phyloP scores from a whole-genome alignment of 345 rosid species.

The Eucalyptus lansdowneana region DNA sequence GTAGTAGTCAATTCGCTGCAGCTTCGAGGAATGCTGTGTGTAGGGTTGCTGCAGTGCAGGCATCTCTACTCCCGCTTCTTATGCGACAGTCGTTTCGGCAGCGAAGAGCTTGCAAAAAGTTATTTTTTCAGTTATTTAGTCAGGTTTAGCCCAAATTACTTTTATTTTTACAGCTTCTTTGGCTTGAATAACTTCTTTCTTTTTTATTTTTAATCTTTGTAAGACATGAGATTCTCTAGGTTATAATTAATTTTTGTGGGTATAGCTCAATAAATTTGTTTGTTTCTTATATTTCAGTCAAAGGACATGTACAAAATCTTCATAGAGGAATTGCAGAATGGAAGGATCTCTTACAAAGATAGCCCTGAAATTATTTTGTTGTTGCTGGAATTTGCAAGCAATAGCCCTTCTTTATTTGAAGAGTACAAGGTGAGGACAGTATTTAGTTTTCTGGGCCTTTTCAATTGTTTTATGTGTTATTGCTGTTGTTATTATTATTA shows the following conservation, averaged over 20 bases:
- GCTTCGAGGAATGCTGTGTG: slow-evolving; percentile 65
- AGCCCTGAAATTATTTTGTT: slow-evolving; percentile 55
- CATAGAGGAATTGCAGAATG: slow-evolving; percentile 47
- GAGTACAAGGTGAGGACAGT: slow-evolving; percentile 45
- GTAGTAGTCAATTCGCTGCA: slow-evolving; percentile 58
- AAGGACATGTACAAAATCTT: slow-evolving; percentile 48
- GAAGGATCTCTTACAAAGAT: slow-evolving; percentile 63
- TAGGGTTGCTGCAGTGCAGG: slow-evolving; percentile 72
- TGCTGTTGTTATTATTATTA: neutral
- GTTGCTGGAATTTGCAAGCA: slow-evolving; percentile 58
- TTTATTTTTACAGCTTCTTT: neutral
- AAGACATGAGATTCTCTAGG: neutral
- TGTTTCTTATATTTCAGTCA: slow-evolving; percentile 36
- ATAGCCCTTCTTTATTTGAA: slow-evolving; percentile 35
- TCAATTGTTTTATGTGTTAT: neutral
- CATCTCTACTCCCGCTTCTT: slow-evolving; percentile 43
- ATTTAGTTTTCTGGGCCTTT: neutral
- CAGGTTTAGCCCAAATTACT: slow-evolving; percentile 32
- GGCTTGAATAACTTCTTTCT: neutral
- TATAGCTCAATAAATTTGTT: neutral
- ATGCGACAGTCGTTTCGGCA: slow-evolving; percentile 60
- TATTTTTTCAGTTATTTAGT: slow-evolving; percentile 59
- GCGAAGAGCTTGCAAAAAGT: slow-evolving; percentile 60
- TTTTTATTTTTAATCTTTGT: neutral
- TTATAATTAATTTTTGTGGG: neutral